Conservation (phyloP, 768 basidiomycete genomes). For the Tricholoma hemisulphureum region DNA sequence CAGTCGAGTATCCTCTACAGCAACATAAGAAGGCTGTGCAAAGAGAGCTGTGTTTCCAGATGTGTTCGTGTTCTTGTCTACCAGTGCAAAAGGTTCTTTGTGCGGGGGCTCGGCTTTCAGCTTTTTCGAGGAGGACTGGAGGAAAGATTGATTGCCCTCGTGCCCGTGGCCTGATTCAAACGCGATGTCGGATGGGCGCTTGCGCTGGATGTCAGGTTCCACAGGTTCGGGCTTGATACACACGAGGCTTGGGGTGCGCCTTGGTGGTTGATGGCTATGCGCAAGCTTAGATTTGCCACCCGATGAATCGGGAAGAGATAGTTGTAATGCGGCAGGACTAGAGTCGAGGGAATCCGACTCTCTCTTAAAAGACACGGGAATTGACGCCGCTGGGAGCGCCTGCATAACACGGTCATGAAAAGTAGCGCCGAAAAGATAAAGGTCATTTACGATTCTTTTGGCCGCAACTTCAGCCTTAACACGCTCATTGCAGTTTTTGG, state of each 20-base stretch:
- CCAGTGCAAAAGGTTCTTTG: slow-evolving; percentile 24
- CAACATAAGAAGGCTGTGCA: neutral
- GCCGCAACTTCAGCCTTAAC: slow-evolving; percentile 17
- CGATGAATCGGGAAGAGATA: neutral
- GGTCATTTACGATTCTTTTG: neutral
- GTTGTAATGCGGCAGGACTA: neutral
- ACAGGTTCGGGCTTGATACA: slow-evolving; percentile 10
- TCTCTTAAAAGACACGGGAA: neutral
- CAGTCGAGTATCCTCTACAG: slow-evolving; percentile 14
- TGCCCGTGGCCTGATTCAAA: slow-evolving; percentile 14
- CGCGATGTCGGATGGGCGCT: slow-evolving; percentile 34
- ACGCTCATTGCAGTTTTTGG: slow-evolving; percentile 21
- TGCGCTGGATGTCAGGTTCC: slow-evolving; percentile 33
- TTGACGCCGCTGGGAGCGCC: neutral
- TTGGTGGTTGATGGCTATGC: neutral
- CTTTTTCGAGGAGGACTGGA: slow-evolving; percentile 21
- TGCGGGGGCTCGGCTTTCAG: slow-evolving; percentile 25
- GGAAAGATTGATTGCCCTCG: neutral
- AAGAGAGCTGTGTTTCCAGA: neutral
- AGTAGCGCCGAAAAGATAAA: neutral
- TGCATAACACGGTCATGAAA: neutral
- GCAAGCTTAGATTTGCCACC: neutral
- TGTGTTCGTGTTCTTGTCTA: slow-evolving; percentile 18
- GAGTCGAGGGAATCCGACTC: slow-evolving; percentile 10
- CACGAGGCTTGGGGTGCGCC: slow-evolving; percentile 6